These are phyloP conservation scores for Microcera coccophila DNA, from an alignment of 2,329 filamentous ascomycete genomes.

Conservation along the genomic window DNA sequence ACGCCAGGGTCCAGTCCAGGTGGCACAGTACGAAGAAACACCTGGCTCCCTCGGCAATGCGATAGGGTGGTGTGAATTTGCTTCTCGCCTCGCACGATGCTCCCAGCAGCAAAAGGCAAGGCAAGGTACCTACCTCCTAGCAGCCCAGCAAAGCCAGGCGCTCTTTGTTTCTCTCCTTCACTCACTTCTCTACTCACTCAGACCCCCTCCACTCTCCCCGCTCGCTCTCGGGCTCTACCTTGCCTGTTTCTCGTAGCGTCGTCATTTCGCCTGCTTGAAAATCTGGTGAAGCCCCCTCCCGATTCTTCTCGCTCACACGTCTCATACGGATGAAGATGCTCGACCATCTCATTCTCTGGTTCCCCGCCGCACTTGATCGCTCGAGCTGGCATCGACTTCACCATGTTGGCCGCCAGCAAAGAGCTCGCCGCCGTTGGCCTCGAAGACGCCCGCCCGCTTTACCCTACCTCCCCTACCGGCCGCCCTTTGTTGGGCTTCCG, in stretches of 20 bases:
- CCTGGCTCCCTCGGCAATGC: background rate
- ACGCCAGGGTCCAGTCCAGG: background rate
- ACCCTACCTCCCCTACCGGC: slow-evolving; percentile 13
- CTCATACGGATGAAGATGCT: slow-evolving; percentile 24
- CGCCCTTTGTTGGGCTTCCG: no score
- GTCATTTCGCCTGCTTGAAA: slow-evolving; percentile 28
- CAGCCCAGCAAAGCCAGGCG: background rate
- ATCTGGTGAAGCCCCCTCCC: slow-evolving; percentile 27
- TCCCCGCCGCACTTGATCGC: slow-evolving; percentile 8
- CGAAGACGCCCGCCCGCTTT: slow-evolving; percentile 3
- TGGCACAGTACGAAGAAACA: background rate
- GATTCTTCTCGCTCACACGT: slow-evolving; percentile 22
- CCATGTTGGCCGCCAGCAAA: background rate
- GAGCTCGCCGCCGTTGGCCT: slow-evolving; percentile 14
- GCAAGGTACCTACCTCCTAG: no score
- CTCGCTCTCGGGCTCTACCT: slow-evolving; percentile 2
- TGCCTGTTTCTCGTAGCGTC: slow-evolving; percentile 7
- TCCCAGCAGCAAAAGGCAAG: background rate
- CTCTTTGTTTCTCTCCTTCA: background rate
- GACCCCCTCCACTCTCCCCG: background rate
- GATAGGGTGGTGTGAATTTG: background rate
- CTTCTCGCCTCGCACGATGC: background rate
- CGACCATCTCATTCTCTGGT: slow-evolving; percentile 20
- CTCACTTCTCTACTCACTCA: background rate
- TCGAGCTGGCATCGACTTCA: background rate